Percentiles rank a stretch among this genome's conserved stretches.
Conservation (phyloP, 345 rosid species). For the Punica granatum region DNA sequence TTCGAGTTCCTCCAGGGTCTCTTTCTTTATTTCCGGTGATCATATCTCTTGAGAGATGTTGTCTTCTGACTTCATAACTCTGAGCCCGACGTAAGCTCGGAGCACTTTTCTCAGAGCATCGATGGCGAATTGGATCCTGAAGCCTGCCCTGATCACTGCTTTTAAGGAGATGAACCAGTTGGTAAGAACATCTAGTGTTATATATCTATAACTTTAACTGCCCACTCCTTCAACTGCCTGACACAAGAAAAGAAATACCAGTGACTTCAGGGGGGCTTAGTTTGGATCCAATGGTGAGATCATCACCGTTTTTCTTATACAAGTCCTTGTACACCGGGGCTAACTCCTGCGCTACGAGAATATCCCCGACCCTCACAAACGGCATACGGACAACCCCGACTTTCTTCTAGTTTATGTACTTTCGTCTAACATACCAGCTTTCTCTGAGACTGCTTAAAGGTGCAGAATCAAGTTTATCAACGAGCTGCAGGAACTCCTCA, state of each 20-base stretch:
- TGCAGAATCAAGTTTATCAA: neutral
- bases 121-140: neutral
- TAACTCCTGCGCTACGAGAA: neutral
- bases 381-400: too few relatives aligned
- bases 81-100: neutral
- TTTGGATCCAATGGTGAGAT: neutral
- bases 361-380: neutral
- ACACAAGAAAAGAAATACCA: neutral
- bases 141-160: neutral
- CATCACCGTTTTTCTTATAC: neutral
- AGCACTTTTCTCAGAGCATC: neutral
- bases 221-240: neutral
- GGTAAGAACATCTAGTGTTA: neutral
- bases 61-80: neutral
- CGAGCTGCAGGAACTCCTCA: neutral
- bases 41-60: neutral
- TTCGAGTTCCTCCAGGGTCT: neutral
- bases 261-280: neutral
- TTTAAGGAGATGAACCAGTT: neutral
- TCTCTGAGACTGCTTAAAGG: neutral
- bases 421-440: neutral
- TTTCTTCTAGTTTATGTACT: too few relatives aligned
- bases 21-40: neutral
- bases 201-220: neutral
- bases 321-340: neutral